Evolutionary conservation across 768 basidiomycete species (phyloP).

Genomic region (Calvatia gigantea): DNA sequence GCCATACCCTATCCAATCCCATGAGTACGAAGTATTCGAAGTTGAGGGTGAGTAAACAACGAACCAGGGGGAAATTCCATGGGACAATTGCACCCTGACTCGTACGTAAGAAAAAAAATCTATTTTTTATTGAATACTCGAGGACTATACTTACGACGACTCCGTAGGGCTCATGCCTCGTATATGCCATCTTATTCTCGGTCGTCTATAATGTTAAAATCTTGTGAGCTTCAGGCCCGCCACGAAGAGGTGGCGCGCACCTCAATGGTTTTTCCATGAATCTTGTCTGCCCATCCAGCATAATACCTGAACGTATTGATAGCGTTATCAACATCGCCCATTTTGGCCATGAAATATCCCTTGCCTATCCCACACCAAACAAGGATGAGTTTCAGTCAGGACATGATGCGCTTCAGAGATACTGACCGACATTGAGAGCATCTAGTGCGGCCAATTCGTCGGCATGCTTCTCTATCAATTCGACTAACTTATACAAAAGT

Average conservation of each 20-base stretch:
- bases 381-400: too few species aligned
- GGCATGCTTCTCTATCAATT: slow-evolving; percentile 55
- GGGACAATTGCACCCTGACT: slow-evolving; percentile 51
- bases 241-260: slow-evolving; percentile 16
- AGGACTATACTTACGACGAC: slow-evolving; percentile 35
- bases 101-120: background rate
- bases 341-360: slow-evolving; percentile 44
- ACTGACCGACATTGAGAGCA: slow-evolving; percentile 59
- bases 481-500: slow-evolving; percentile 62
- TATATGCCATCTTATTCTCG: slow-evolving; percentile 59
- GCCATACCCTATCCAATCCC: slow-evolving; percentile 37
- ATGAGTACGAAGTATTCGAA: background rate
- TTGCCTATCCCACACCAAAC: slow-evolving; percentile 43
- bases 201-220: slow-evolving; percentile 37
- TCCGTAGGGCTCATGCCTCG: slow-evolving; percentile 63
- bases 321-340: slow-evolving; percentile 44
- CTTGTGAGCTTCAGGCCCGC: background rate
- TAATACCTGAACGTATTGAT: slow-evolving; percentile 68
- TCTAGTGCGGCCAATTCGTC: slow-evolving; percentile 75
- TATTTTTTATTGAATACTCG: too few species aligned
- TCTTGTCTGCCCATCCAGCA: slow-evolving; percentile 89
- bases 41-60: background rate
- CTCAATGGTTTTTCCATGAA: slow-evolving; percentile 73
- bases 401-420: too few species aligned
- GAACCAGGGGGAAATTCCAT: slow-evolving; percentile 47